Evolutionary conservation across 2,329 filamentous ascomycete species (phyloP).

Genomic region (Cladosporium sp.): DNA sequence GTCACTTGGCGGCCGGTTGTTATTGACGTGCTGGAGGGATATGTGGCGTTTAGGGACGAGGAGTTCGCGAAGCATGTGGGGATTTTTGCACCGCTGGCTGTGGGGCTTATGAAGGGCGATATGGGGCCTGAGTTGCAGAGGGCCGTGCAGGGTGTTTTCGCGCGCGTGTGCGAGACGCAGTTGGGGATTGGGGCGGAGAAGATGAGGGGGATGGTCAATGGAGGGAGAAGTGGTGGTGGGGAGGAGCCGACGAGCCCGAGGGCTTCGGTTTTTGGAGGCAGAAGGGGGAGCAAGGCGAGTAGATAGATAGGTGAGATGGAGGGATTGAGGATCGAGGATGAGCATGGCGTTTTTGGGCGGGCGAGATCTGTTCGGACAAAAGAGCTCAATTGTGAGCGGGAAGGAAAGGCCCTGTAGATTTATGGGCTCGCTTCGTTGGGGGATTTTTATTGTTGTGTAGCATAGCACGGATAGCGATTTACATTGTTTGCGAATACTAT

Average conservation of each 20-base stretch:
- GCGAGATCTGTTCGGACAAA: background rate
- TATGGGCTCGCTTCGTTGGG: background rate
- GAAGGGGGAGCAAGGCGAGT: slow-evolving; percentile 28
- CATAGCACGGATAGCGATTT: background rate
- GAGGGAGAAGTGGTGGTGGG: background rate
- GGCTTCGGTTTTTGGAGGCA: slow-evolving; percentile 27
- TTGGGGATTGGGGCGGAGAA: slow-evolving; percentile 46
- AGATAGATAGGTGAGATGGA: background rate
- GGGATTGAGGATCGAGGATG: background rate
- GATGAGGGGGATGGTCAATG: background rate
- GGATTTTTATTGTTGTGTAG: background rate
- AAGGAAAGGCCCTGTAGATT: background rate
- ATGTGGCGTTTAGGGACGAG: slow-evolving; percentile 74
- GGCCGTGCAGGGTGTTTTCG: slow-evolving; percentile 74
- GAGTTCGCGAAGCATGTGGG: slow-evolving; percentile 79
- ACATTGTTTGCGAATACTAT: background rate
- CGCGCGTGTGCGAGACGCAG: slow-evolving; percentile 77
- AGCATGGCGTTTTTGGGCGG: background rate
- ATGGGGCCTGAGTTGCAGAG: slow-evolving; percentile 75
- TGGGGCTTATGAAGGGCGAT: slow-evolving; percentile 81
- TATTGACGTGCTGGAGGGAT: slow-evolving; percentile 93
- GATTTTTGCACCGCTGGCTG: slow-evolving; percentile 81
- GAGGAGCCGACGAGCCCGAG: slow-evolving; percentile 28
- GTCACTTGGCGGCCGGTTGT: slow-evolving; percentile 96
- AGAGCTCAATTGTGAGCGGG: background rate